These are phyloP conservation scores for Boletus smithii DNA, from an alignment of 1,284 basidiomycete genomes.

Conservation along the genomic window DNA sequence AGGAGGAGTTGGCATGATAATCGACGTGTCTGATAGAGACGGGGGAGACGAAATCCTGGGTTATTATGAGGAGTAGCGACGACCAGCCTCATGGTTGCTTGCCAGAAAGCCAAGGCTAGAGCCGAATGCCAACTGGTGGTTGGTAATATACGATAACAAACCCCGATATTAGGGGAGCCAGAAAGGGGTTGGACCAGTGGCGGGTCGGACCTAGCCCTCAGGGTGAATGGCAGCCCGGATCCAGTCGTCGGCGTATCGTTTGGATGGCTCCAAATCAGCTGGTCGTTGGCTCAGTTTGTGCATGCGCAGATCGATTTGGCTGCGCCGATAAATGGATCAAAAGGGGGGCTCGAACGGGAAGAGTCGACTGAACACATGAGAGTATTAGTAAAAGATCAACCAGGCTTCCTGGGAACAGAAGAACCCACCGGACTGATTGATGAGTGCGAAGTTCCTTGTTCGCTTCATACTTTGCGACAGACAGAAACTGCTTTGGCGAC, in stretches of 20 bases:
- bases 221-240: neutral
- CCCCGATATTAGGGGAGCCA: neutral
- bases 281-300: neutral
- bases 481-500: neutral
- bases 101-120: neutral
- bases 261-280: neutral
- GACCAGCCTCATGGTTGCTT: neutral
- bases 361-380: no score
- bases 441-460: neutral
- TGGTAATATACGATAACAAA: neutral
- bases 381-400: no score
- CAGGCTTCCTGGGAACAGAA: constrained; percentile 9
- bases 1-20: neutral
- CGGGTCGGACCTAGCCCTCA: no score
- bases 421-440: neutral
- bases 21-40: no score
- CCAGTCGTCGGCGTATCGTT: neutral
- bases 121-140: neutral
- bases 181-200: no score
- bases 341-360: no score
- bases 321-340: no score
- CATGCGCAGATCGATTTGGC: neutral
- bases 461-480: neutral
- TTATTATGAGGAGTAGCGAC: neutral
- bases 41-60: no score